Conservation (phyloP, 352 stramenopile genomes). For the Pythium phragmitis region DNA sequence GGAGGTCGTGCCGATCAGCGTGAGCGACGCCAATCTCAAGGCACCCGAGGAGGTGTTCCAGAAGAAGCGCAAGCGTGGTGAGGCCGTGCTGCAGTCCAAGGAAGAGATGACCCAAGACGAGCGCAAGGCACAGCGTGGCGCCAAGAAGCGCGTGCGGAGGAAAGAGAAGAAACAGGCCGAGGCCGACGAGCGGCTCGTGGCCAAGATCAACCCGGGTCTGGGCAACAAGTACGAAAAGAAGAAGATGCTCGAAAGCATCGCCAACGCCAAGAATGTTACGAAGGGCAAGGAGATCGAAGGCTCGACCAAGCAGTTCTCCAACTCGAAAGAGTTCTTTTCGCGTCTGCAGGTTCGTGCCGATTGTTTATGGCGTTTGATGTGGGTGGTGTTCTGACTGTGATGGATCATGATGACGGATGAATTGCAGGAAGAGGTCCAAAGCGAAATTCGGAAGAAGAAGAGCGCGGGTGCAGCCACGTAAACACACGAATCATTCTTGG, state of each 20-base stretch:
- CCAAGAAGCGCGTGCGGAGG: constrained; percentile 90
- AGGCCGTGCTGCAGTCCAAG: constrained; percentile 75
- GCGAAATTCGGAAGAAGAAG: constrained; percentile 33
- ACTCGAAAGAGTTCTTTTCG: constrained; percentile 88
- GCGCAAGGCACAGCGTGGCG: constrained; percentile 79
- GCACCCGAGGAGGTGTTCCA: constrained; percentile 83
- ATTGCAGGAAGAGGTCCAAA: constrained; percentile 30
- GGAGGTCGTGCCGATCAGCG: constrained; percentile 78
- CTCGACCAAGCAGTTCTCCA: constrained; percentile 83
- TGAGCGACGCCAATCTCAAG: constrained; percentile 84
- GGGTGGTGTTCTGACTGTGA: neutral
- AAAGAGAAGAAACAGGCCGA: constrained; percentile 90
- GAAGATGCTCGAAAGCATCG: constrained; percentile 86
- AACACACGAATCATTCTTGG: neutral
- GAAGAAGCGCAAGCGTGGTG: constrained; percentile 86
- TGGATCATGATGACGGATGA: constrained; percentile 10
- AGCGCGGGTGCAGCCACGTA: constrained; percentile 11
- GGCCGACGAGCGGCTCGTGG: constrained; percentile 91
- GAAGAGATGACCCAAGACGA: constrained; percentile 89
- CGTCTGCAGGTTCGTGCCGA: constrained; percentile 50
- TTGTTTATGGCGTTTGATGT: neutral
- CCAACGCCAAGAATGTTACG: constrained; percentile 80
- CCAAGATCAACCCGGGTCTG: constrained; percentile 93
- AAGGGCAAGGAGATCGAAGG: constrained; percentile 80
- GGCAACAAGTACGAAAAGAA: constrained; percentile 96